phyloP scores from a whole-genome alignment of 495 filamentous ascomycete species.

The Alectoria sarmentosa region DNA sequence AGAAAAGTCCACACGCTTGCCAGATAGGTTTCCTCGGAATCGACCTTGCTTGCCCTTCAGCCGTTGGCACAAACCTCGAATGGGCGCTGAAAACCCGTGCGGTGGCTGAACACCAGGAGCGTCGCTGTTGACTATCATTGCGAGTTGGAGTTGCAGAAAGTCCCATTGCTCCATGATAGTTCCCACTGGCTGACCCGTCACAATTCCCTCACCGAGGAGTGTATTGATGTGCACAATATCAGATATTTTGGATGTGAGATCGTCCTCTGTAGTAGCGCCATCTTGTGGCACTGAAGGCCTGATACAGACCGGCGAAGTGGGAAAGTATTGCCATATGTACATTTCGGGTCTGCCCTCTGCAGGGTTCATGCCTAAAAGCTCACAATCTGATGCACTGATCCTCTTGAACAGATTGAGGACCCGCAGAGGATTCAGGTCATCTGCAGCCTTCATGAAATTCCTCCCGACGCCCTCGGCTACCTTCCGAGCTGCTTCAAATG shows the following conservation, averaged over 20 bases:
- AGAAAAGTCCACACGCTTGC: conserved; percentile 98
- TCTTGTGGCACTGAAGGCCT: conserved; percentile 90
- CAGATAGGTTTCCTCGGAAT: conserved; percentile 92
- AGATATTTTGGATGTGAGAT: conserved; percentile 87
- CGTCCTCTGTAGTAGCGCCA: conserved; percentile 86
- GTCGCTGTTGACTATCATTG: conserved; percentile 96
- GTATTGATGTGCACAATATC: conserved; percentile 90
- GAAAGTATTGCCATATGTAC: conserved; percentile 96
- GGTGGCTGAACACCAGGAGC: conserved; percentile 72
- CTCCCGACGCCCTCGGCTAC: conserved; percentile 78
- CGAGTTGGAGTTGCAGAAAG: conserved; percentile 86
- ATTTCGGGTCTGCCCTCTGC: conserved; percentile 86
- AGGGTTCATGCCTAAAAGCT: conserved; percentile 82
- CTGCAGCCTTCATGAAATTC: conserved; percentile 81
- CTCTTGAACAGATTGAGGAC: conserved; percentile 86
- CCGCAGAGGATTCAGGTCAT: conserved; percentile 85
- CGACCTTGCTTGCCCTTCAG: conserved; percentile 96
- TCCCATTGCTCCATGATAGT: conserved; percentile 99
- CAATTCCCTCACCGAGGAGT: conserved; percentile 67
- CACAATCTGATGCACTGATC: conserved; percentile 79
- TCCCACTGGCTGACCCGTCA: conserved; percentile 72
- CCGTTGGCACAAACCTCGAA: conserved; percentile 88
- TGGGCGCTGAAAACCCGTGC: conserved; percentile 62
- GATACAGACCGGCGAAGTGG: conserved; percentile 88
- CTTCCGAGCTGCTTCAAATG: conserved; percentile 69